phyloP scores from a whole-genome alignment of 2,329 filamentous ascomycete genomes.

The Capronia epimyces region DNA sequence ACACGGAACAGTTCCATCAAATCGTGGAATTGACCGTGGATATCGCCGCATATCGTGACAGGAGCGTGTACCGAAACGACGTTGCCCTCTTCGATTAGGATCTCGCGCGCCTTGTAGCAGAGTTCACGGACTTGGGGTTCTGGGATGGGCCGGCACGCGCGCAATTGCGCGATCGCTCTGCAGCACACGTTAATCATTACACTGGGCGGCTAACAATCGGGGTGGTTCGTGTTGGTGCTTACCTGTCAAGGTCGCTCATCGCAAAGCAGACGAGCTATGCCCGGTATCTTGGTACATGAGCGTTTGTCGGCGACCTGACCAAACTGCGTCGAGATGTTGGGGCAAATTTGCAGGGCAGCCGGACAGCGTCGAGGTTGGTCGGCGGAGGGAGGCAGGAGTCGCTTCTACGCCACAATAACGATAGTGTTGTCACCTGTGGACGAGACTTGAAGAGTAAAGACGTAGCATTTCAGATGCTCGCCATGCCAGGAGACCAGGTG shows the following conservation, averaged over 20 bases:
- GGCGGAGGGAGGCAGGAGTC: not conserved
- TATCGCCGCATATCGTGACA: slow-evolving; percentile 95
- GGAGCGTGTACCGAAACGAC: slow-evolving; percentile 92
- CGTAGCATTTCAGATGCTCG: not conserved
- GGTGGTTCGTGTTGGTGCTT: slow-evolving; percentile 31
- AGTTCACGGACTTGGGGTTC: slow-evolving; percentile 93
- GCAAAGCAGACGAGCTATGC: slow-evolving; percentile 29
- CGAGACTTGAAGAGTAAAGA: not conserved
- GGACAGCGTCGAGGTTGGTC: not conserved
- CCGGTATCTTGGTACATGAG: slow-evolving; percentile 15
- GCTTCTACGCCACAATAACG: not conserved
- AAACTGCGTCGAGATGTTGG: slow-evolving; percentile 1
- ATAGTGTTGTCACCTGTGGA: not conserved
- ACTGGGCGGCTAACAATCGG: not conserved
- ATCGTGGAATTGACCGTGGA: slow-evolving; percentile 94
- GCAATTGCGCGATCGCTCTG: slow-evolving; percentile 90
- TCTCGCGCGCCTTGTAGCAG: slow-evolving; percentile 92
- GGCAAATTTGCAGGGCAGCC: slow-evolving; percentile 2
- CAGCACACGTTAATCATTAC: slow-evolving; percentile 5
- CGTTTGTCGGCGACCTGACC: not conserved
- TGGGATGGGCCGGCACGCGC: slow-evolving; percentile 91
- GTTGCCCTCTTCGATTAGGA: slow-evolving; percentile 95
- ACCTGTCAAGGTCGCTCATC: slow-evolving; percentile 96
- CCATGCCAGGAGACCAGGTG: not conserved
- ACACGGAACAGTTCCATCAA: slow-evolving; percentile 95